These are phyloP conservation scores for Lasiosphaeria miniovina DNA, from an alignment of 495 filamentous ascomycete species.

Conservation along the genomic window DNA sequence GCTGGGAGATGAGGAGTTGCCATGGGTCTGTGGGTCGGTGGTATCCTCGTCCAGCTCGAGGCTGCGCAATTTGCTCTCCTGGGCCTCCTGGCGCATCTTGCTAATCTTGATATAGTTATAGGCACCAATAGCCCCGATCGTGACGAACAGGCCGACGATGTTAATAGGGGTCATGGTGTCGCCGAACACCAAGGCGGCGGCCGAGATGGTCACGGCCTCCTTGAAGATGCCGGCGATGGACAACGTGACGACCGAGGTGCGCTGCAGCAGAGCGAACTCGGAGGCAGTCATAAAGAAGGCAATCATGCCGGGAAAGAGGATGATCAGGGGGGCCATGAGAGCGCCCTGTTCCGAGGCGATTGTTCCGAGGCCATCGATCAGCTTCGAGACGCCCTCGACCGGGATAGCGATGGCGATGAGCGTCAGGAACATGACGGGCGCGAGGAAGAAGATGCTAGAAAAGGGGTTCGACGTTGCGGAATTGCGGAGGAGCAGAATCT, in stretches of 20 bases:
- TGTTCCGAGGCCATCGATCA: slow-evolving; percentile 58
- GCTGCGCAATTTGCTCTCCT: slow-evolving; percentile 3
- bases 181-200: slow-evolving; percentile 83
- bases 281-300: slow-evolving; percentile 96
- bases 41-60: neutral
- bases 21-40: neutral
- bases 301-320: slow-evolving; percentile 86
- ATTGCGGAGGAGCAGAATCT: slow-evolving; percentile 91
- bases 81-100: slow-evolving; percentile 78
- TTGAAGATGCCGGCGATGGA: slow-evolving; percentile 99
- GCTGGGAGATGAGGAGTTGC: neutral
- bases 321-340: slow-evolving; percentile 52
- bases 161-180: slow-evolving; percentile 90
- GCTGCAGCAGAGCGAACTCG: slow-evolving; percentile 92
- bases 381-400: slow-evolving; percentile 71
- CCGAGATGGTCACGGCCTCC: slow-evolving; percentile 93
- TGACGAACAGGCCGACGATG: slow-evolving; percentile 80
- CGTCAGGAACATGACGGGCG: slow-evolving; percentile 90
- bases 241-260: slow-evolving; percentile 92
- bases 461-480: slow-evolving; percentile 97
- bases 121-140: slow-evolving; percentile 75
- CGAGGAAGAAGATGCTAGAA: slow-evolving; percentile 93
- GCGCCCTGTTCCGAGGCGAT: slow-evolving; percentile 67
- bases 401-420: slow-evolving; percentile 78
- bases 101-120: slow-evolving; percentile 95